A percentile compares a stretch with the other conserved stretches of the same genome.
phyloP scores from a whole-genome alignment of 2,329 filamentous ascomycete genomes.

The Grosmannia clavigera region DNA sequence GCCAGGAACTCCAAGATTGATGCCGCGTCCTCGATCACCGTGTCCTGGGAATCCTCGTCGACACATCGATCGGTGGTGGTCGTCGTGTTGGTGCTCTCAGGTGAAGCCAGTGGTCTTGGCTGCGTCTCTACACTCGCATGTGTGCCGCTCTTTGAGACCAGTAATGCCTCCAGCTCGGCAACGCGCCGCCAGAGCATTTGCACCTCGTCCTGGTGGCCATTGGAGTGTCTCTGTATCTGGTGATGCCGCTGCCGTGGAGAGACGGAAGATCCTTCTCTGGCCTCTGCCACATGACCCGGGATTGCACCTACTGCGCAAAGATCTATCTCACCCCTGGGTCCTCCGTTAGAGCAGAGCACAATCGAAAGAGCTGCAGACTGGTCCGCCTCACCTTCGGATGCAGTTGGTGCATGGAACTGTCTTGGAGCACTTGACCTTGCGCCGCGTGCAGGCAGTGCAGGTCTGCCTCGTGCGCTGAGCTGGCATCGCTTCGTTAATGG shows the following conservation, averaged over 20 bases:
- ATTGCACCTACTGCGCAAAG: constrained; percentile 1
- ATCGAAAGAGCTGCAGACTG: background rate
- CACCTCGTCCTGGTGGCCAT: background rate
- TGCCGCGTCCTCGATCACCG: constrained; percentile 26
- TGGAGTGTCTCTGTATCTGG: background rate
- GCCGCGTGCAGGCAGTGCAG: constrained; percentile 11
- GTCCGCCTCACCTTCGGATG: constrained; percentile 10
- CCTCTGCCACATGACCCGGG: background rate
- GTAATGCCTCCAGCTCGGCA: constrained; percentile 11
- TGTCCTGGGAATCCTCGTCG: constrained; percentile 10
- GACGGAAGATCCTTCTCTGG: background rate
- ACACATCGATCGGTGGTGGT: background rate
- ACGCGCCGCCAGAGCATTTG: constrained; percentile 1
- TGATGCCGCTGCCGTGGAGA: background rate
- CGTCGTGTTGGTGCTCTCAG: background rate
- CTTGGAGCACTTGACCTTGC: constrained; percentile 16
- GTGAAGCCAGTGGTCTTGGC: background rate
- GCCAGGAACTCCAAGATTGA: constrained; percentile 35
- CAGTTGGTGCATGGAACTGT: constrained; percentile 16
- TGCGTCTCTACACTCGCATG: background rate
- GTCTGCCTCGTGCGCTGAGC: background rate
- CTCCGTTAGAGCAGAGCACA: background rate
- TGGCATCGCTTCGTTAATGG: background rate
- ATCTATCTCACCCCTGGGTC: constrained; percentile 9
- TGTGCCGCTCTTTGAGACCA: background rate